Base-by-base conservation (phyloP, 2,329 filamentous ascomycete species). In the Huntiella bhutanensis region DNA sequence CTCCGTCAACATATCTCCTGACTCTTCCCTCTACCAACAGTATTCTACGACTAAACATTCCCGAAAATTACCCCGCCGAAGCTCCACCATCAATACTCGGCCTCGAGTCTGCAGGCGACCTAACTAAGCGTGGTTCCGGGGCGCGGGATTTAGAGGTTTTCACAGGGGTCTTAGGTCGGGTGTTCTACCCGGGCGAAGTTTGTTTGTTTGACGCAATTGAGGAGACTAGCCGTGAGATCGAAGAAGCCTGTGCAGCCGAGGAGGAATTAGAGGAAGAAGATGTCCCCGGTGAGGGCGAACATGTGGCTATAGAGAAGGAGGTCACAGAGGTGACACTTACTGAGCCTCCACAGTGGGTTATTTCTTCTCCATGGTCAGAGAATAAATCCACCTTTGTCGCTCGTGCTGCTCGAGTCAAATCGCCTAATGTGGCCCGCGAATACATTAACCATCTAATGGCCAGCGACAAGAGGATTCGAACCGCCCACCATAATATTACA, bases 121-220 rank as follows among this genome's bases (percentile, higher is more conserved):
- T 73, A 53, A 71, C 77, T 15, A 71, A 70, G 43, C 75, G 75
- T 55, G 84, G 87, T 34, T 76, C 82, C 51, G 85, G 84, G 2
- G 76, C 73, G 43, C 67, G 75, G 44, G 73, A 85, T 43, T 68
- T 87, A n/a, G 70, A 73, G 2, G 62, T 82, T 2, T 77, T 91
- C 48, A 68, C 77, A 28, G 67, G 76, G 33, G 77, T 80, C 0
- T 62, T 95, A 32, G 67, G 65, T 1, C 65, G 68, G n/a, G 70
- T 82, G 4, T 94, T 79, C 59, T 68, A 71, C 45, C 71, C 76
- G 0, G 86, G 85, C 0, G 71, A 75, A 45, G 85, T 93, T 16
- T 95, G 87, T 56, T 65, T 98, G 3, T 98, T 87, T 55, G 88
- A 95, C 58, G 71, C 92, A n/a, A 70, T 95, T 34, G 87, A 94